A percentile compares a stretch with the other conserved stretches of the same genome.
Evolutionary conservation across 805 yeast genomes (phyloP).

Genomic region (Deakozyma indianensis): DNA sequence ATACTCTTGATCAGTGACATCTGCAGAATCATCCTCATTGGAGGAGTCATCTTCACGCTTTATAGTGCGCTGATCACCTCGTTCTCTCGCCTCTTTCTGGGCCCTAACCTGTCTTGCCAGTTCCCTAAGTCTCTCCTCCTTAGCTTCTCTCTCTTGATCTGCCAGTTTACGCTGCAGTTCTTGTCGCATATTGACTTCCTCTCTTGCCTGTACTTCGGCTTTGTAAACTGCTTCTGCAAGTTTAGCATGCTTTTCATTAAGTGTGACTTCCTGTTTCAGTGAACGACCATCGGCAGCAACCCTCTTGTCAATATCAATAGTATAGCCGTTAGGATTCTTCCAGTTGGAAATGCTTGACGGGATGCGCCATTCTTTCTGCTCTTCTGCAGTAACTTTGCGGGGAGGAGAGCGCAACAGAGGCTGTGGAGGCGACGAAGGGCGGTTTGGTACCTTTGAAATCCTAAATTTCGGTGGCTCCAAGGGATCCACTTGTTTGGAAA

Average conservation of each 20-base stretch:
- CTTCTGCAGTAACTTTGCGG: constrained; percentile 45
- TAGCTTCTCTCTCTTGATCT: constrained; percentile 26
- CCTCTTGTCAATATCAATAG: constrained; percentile 68
- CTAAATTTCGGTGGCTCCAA: constrained; percentile 70
- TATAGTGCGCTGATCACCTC: background rate
- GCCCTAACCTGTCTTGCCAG: background rate
- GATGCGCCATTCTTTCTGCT: constrained; percentile 68
- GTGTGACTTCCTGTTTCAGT: constrained; percentile 21
- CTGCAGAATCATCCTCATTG: background rate
- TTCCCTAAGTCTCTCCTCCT: background rate
- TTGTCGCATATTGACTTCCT: constrained; percentile 37
- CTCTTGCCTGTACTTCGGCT: constrained; percentile 50
- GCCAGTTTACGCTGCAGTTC: constrained; percentile 40
- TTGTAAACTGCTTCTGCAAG: constrained; percentile 58
- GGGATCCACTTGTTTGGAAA: constrained; percentile 64
- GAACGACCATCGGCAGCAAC: constrained; percentile 38
- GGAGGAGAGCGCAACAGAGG: constrained; percentile 42
- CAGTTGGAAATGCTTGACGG: constrained; percentile 90
- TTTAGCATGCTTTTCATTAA: constrained; percentile 43
- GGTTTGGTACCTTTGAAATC: constrained; percentile 55
- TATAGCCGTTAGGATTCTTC: constrained; percentile 87
- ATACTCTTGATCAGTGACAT: background rate
- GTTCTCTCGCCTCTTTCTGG: background rate
- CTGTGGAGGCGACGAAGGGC: constrained; percentile 60
- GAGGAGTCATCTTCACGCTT: background rate